Conservation (phyloP, 148 eudicot genomes). For the Vaccinium myrtillus region DNA sequence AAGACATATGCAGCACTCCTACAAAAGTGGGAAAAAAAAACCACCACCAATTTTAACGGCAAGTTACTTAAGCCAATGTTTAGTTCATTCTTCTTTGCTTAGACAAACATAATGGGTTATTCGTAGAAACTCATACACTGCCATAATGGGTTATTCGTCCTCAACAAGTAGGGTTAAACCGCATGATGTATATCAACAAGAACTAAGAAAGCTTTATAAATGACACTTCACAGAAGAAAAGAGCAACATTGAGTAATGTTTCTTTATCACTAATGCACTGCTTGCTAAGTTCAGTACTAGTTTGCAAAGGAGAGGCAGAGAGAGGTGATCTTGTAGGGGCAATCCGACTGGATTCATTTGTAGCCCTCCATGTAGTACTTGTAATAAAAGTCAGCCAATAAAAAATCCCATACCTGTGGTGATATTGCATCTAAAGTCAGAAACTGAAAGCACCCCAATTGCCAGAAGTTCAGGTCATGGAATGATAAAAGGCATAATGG, state of each 20-base stretch:
- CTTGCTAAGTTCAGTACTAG: not conserved
- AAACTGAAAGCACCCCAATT: not conserved
- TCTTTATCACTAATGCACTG: not conserved
- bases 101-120: not conserved
- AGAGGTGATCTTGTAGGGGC: not conserved
- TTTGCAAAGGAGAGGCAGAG: not conserved
- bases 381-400: not conserved
- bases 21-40: not conserved
- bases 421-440: not conserved
- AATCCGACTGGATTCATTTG: not conserved
- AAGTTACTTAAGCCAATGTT: not conserved
- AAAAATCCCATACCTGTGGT: not conserved
- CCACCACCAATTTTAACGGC: not conserved
- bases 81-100: not conserved
- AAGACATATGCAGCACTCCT: conserved; percentile 88
- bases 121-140: not conserved
- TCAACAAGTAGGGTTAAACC: not conserved
- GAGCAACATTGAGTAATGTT: no score
- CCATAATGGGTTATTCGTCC: not conserved
- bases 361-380: not conserved
- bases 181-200: not conserved
- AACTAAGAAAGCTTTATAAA: not conserved
- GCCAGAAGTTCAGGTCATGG: not conserved
- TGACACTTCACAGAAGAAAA: no score
- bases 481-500: not conserved